Percentiles rank a stretch among this genome's conserved stretches.
phyloP scores from a whole-genome alignment of 1,139 yeast species.

The Yamadazyma atlantica region DNA sequence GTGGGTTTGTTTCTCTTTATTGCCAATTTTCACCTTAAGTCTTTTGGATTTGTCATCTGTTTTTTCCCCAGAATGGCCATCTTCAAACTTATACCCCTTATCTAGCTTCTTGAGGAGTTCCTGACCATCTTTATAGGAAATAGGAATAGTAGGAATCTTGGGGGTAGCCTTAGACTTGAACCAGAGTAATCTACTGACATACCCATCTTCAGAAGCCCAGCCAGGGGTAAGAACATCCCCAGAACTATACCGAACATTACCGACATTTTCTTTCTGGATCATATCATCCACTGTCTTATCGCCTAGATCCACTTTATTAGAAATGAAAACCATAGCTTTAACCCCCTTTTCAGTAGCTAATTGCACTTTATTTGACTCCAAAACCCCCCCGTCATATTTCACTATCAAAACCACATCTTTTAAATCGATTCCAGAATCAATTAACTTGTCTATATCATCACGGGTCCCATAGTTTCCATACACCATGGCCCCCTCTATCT shows the following conservation, averaged over 20 bases:
- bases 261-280: slow-evolving; percentile 66
- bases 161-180: slow-evolving; percentile 58
- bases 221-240: slow-evolving; percentile 86
- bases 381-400: slow-evolving; percentile 53
- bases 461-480: slow-evolving; percentile 59
- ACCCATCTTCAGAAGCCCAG: slow-evolving; percentile 55
- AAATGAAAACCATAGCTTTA: slow-evolving; percentile 37
- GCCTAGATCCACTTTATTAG: slow-evolving; percentile 23
- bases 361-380: slow-evolving; percentile 39
- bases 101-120: slow-evolving; percentile 48
- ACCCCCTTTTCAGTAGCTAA: slow-evolving; percentile 32
- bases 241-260: slow-evolving; percentile 60
- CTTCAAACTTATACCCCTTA: slow-evolving; percentile 42
- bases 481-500: slow-evolving; percentile 56
- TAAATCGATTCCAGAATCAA: slow-evolving; percentile 31
- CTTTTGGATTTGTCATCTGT: slow-evolving; percentile 24
- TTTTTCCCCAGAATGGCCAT: slow-evolving; percentile 30
- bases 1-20: slow-evolving; percentile 59
- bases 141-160: slow-evolving; percentile 71
- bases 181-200: slow-evolving; percentile 38
- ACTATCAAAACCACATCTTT: slow-evolving; percentile 55
- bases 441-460: slow-evolving; percentile 53
- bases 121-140: slow-evolving; percentile 70
- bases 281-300: slow-evolving; percentile 46
- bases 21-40: slow-evolving; percentile 42